phyloP scores from a whole-genome alignment of 2,329 filamentous ascomycete genomes.

The Orbilia quercus region DNA sequence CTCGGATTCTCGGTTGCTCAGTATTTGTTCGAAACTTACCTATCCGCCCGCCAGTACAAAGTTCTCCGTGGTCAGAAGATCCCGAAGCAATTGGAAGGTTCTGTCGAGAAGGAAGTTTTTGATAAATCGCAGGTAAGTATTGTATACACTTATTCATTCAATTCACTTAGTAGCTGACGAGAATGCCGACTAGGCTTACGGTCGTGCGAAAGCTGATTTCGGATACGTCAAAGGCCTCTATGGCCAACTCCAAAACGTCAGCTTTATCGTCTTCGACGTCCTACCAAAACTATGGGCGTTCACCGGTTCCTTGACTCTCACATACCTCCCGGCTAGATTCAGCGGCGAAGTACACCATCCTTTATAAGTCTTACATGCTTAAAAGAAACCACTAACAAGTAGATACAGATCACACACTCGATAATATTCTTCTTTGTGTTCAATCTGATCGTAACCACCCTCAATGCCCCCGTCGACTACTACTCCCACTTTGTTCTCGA shows the following conservation, averaged over 20 bases:
- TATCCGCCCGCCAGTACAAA: constrained; percentile 89
- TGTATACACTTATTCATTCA: background rate
- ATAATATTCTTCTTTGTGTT: constrained; percentile 92
- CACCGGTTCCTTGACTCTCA: constrained; percentile 78
- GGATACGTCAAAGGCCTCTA: constrained; percentile 82
- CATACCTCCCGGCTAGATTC: constrained; percentile 80
- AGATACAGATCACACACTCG: constrained; percentile 77
- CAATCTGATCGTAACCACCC: constrained; percentile 80
- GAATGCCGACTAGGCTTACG: constrained; percentile 74
- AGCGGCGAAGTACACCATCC: constrained; percentile 74
- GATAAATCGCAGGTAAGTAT: constrained; percentile 83
- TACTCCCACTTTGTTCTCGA: constrained; percentile 97
- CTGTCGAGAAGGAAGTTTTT: constrained; percentile 88
- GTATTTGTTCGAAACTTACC: constrained; percentile 87
- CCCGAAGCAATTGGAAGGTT: constrained; percentile 86
- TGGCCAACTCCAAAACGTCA: constrained; percentile 86
- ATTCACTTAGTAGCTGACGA: background rate
- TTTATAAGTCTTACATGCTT: background rate
- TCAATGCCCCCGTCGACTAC: constrained; percentile 83
- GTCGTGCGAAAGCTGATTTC: constrained; percentile 93
- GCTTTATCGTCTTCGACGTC: constrained; percentile 88
- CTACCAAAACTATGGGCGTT: constrained; percentile 90
- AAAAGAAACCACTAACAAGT: background rate
- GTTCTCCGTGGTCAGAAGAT: constrained; percentile 82
- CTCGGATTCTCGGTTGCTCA: constrained; percentile 93